These are phyloP conservation scores for Cyberlindnera misumaiensis DNA, from an alignment of 805 yeast species.

Conservation along the genomic window DNA sequence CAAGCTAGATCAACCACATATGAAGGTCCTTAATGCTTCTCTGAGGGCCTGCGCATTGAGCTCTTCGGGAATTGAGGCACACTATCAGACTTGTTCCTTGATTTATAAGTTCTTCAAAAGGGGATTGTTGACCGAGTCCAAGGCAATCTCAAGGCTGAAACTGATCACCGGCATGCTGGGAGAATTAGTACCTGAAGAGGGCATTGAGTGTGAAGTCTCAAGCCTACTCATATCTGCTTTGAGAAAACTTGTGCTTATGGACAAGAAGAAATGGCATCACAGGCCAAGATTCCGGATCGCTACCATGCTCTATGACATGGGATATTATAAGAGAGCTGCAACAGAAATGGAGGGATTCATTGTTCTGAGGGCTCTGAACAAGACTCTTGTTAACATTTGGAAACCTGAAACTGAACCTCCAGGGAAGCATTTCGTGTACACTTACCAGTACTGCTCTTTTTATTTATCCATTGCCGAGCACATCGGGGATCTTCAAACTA, in stretches of 20 bases:
- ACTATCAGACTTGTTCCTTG: slow-evolving; percentile 54
- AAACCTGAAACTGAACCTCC: slow-evolving; percentile 88
- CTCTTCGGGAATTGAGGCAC: slow-evolving; percentile 60
- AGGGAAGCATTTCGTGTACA: slow-evolving; percentile 85
- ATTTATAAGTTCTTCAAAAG: slow-evolving; percentile 47
- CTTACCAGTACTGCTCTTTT: slow-evolving; percentile 59
- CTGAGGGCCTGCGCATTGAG: slow-evolving; percentile 37
- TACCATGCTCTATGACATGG: slow-evolving; percentile 43
- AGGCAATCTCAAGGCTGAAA: slow-evolving; percentile 36
- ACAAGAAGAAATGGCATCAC: slow-evolving; percentile 90
- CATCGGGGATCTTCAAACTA: slow-evolving; percentile 48
- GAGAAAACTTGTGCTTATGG: slow-evolving; percentile 43
- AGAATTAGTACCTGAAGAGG: slow-evolving; percentile 16
- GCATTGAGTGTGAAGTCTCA: slow-evolving; percentile 12
- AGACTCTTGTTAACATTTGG: slow-evolving; percentile 82
- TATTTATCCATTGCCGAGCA: slow-evolving; percentile 49
- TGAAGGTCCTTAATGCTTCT: slow-evolving; percentile 34
- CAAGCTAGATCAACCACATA: slow-evolving; percentile 36
- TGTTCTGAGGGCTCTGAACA: slow-evolving; percentile 57
- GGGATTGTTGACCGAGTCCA: slow-evolving; percentile 27
- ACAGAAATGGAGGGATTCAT: slow-evolving; percentile 59
- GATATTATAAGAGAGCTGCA: slow-evolving; percentile 47
- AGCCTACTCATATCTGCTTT: slow-evolving; percentile 42
- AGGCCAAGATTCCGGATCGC: slow-evolving; percentile 73
- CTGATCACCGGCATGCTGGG: slow-evolving; percentile 22